Evolutionary conservation across 306 rosid species (phyloP).

Genomic region (Parietaria judaica): DNA sequence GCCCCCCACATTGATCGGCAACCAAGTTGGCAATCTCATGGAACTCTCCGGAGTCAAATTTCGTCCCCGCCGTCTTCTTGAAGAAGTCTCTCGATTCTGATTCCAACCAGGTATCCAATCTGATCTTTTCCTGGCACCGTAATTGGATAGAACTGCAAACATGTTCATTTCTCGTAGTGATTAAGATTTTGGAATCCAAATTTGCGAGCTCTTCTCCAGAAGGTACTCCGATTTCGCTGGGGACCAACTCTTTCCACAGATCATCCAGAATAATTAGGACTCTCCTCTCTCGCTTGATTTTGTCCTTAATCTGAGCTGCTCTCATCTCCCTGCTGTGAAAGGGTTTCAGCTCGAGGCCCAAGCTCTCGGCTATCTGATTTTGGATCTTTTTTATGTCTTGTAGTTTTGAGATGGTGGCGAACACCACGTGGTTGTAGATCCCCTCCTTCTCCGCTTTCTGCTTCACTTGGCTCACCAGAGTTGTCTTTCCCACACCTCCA

Average conservation of each 20-base stretch:
- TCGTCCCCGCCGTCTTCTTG: neutral
- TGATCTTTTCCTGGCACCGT: neutral
- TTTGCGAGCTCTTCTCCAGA: too few species aligned
- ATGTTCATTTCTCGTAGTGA: slow-evolving; percentile 1
- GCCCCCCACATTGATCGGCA: slow-evolving; percentile 19
- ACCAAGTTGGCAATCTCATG: slow-evolving; percentile 7
- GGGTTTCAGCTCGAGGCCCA: neutral
- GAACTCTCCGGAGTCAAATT: slow-evolving; percentile 1
- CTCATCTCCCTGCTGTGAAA: neutral
- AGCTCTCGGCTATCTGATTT: neutral
- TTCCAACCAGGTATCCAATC: neutral
- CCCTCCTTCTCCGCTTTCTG: neutral
- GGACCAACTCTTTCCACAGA: too few species aligned
- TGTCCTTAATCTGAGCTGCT: neutral
- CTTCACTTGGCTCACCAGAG: neutral
- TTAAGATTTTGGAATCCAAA: slow-evolving; percentile 17
- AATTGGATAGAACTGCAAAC: slow-evolving; percentile 12
- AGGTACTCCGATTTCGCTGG: too few species aligned
- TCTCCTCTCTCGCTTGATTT: too few species aligned
- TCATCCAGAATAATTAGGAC: too few species aligned
- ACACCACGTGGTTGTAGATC: neutral
- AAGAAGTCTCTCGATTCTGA: slow-evolving; percentile 22
- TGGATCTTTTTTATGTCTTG: neutral
- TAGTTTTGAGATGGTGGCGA: neutral
- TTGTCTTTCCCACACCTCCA: neutral